Evolutionary conservation across 2,329 filamentous ascomycete genomes (phyloP).

Genomic region (Alternaria rosae): DNA sequence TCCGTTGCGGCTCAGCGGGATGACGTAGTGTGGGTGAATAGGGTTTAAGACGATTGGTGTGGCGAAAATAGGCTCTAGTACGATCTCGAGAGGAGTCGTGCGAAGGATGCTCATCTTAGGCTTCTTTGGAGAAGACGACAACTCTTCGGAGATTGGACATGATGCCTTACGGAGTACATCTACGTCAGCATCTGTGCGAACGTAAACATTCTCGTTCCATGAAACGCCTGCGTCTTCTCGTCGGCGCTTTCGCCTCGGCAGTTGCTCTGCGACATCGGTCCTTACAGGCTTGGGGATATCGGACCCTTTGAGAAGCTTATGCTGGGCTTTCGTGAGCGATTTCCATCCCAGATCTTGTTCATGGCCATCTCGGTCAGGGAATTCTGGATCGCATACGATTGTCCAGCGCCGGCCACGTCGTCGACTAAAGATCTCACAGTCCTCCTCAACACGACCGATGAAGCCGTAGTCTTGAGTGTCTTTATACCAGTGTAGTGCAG

Average conservation of each 20-base stretch:
- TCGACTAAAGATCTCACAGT: background rate
- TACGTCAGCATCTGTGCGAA: slow-evolving; percentile 13
- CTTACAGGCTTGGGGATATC: background rate
- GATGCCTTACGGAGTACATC: slow-evolving; percentile 12
- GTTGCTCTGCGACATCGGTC: background rate
- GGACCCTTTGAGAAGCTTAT: background rate
- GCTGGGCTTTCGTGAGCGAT: background rate
- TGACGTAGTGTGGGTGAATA: background rate
- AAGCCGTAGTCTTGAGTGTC: background rate
- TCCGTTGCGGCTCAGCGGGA: background rate
- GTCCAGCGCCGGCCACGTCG: background rate
- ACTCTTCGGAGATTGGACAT: background rate
- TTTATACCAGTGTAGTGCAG: background rate
- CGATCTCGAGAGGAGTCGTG: background rate
- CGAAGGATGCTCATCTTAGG: background rate
- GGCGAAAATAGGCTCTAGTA: background rate
- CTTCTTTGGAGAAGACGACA: background rate
- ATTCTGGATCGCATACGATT: background rate
- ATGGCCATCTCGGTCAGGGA: background rate
- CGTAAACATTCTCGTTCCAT: slow-evolving; percentile 4
- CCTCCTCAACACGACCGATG: background rate
- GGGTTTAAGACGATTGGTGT: background rate
- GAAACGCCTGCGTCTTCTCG: background rate
- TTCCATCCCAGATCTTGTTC: background rate
- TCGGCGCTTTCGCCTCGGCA: slow-evolving; percentile 11